Evolutionary conservation across 2,329 filamentous ascomycete species (phyloP).

Genomic region (Fusarium coicis): DNA sequence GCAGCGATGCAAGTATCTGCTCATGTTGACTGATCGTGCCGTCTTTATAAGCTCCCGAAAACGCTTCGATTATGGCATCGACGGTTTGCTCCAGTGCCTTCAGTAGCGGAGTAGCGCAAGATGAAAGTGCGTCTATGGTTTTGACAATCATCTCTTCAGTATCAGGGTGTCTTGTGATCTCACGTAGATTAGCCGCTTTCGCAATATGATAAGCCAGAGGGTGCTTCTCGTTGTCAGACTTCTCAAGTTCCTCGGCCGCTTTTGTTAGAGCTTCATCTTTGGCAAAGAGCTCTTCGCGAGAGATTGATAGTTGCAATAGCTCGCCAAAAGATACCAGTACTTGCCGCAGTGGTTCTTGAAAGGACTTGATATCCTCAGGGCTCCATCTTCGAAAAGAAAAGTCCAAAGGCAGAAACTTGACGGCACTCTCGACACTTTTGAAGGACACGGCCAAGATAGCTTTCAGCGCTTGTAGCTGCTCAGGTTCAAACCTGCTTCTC

Average conservation of each 20-base stretch:
- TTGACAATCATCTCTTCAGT: conserved; percentile 19
- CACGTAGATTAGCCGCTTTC: conserved; percentile 10
- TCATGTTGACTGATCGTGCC: neutral
- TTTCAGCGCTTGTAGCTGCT: conserved; percentile 1
- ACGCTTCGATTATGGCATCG: neutral
- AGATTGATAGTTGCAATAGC: conserved; percentile 5
- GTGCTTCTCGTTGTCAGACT: conserved; percentile 11
- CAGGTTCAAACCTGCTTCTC: neutral
- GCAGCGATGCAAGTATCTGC: neutral
- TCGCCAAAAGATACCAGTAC: conserved; percentile 1
- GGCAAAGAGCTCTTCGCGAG: conserved; percentile 6
- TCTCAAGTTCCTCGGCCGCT: conserved; percentile 8
- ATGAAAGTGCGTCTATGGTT: neutral
- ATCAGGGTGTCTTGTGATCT: conserved; percentile 4
- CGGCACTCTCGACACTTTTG: conserved; percentile 4
- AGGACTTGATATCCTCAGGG: conserved; percentile 12
- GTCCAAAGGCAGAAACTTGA: conserved; percentile 18
- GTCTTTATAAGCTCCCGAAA: neutral
- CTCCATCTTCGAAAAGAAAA: conserved; percentile 16
- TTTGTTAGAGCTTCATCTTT: conserved; percentile 14
- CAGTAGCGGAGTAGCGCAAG: neutral
- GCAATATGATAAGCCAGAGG: conserved; percentile 15
- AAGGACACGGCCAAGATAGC: neutral
- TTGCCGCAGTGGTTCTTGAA: conserved; percentile 8
- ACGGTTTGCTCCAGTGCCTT: neutral